Percentiles rank a stretch among this genome's conserved stretches.
Evolutionary conservation across 192 early-diverging fungal genomes (phyloP).

Genomic region (Coemansia biformis): DNA sequence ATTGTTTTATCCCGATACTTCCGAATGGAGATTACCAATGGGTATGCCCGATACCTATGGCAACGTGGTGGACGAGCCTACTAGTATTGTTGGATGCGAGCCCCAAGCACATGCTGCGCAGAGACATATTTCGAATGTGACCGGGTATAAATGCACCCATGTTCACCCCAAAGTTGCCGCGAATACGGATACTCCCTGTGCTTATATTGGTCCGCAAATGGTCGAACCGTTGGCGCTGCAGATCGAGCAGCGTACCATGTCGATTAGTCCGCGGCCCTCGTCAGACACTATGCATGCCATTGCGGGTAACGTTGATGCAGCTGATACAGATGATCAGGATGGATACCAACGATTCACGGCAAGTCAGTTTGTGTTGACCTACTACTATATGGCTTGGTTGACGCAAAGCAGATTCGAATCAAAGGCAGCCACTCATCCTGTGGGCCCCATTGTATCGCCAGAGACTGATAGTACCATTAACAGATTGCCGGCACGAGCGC

Average conservation of each 20-base stretch:
- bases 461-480: constrained; percentile 3
- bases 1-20: constrained; percentile 46
- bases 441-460: constrained; percentile 9
- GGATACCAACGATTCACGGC: too few species aligned
- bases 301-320: too few species aligned
- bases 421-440: constrained; percentile 28
- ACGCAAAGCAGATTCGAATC: constrained; percentile 38
- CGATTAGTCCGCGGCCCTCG: too few species aligned
- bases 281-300: too few species aligned
- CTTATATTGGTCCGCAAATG: constrained; percentile 41
- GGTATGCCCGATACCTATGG: constrained; percentile 31
- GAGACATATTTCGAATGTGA: constrained; percentile 33
- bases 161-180: constrained; percentile 25
- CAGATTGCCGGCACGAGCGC: neutral
- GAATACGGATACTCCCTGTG: constrained; percentile 12
- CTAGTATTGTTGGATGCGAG: constrained; percentile 36
- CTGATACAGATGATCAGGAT: too few species aligned
- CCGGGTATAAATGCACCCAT: constrained; percentile 44
- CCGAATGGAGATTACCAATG: constrained; percentile 49
- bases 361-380: constrained; percentile 39
- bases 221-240: constrained; percentile 44
- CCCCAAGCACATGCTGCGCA: constrained; percentile 37
- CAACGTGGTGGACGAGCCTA: constrained; percentile 11
- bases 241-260: constrained; percentile 38
- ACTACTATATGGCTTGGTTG: constrained; percentile 46